A percentile compares a stretch with the other conserved stretches of the same genome.
Evolutionary conservation across 2,329 filamentous ascomycete species (phyloP).

Genomic region (Colletotrichum acutatum): DNA sequence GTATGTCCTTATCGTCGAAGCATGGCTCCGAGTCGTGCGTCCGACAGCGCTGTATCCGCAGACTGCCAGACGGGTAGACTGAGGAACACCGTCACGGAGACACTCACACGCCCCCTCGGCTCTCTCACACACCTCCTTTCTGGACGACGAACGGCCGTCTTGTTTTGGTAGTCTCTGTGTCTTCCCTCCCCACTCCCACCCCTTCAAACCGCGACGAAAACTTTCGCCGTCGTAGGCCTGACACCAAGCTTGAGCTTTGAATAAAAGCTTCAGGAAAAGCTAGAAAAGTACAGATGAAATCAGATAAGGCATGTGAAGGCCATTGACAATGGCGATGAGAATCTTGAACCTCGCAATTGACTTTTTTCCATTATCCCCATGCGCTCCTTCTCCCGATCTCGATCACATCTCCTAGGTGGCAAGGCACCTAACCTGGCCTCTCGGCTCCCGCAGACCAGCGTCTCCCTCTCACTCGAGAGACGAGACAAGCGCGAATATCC

Average conservation of each 20-base stretch:
- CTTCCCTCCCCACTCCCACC: too few relatives aligned
- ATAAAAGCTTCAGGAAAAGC: not conserved
- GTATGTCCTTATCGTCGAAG: conserved; percentile 15
- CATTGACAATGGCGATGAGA: not conserved
- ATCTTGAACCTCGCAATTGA: not conserved
- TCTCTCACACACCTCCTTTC: too few relatives aligned
- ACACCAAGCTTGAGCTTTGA: not conserved
- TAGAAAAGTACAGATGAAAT: not conserved
- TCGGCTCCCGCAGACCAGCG: too few relatives aligned
- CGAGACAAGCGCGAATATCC: not conserved
- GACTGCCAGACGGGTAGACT: too few relatives aligned
- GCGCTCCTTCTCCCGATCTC: not conserved
- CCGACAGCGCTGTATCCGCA: not conserved
- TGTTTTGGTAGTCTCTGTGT: not conserved
- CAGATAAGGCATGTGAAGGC: not conserved
- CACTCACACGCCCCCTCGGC: not conserved
- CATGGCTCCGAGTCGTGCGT: conserved; percentile 17
- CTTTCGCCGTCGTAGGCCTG: not conserved
- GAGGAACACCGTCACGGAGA: too few relatives aligned
- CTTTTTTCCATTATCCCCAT: not conserved
- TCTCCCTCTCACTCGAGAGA: not conserved
- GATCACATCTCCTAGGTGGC: not conserved
- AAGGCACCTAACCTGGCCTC: too few relatives aligned
- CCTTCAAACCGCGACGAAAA: not conserved
- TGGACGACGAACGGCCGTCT: not conserved